Evolutionary conservation across 805 yeast species (phyloP), one percentile per base, ranked within the genome.

Genomic region (Clavispora phyllophila): DNA sequence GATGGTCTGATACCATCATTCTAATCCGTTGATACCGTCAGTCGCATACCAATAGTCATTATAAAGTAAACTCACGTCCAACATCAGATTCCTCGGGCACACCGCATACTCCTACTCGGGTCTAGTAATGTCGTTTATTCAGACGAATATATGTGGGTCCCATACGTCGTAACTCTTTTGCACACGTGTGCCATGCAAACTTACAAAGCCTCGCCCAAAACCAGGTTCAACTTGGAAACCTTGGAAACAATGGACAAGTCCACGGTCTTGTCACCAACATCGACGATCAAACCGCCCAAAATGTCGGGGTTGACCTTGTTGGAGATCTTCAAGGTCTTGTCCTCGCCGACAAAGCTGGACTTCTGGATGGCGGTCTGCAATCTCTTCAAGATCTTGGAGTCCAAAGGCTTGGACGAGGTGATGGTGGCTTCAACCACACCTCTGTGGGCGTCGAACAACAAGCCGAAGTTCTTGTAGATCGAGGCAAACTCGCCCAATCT

Each of bases 251-350:
- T 80, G 46, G 95, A 84, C 66, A 91, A 78, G 72, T 93, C 99
- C 58, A 89, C 96, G 50, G 98, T 90, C 70, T 84, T 87, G 75
- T 91, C 99, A 62, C 91, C 96, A 58, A 93, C 87, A 72, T 90
- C 96, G 47, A 93, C 96, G 56, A 93, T 73, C 66, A 93, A 79
- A 60, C 99, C 99, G 63, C 99, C 99, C 66, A 87, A 76, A 63
- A 93, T 87, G 53, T 85, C 93, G 51, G 96, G 87, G 73, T 88
- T 82, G 50, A 91, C 86, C 52, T 75, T 75, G 76, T 89, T 91
- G 56, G 80, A 71, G 57, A 93, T 73, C 75, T 84, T 84, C 67
- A 93, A 80, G 57, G 91, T 79, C 78, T 90, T 85, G 58, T 87
- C 91, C 44, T 74, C 68, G 55, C 96, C 96, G 49, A 91, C 95